Percentiles rank a stretch among this genome's conserved stretches.
Conservation (phyloP, 1,284 basidiomycete species). For the Spongiforma sp. region DNA sequence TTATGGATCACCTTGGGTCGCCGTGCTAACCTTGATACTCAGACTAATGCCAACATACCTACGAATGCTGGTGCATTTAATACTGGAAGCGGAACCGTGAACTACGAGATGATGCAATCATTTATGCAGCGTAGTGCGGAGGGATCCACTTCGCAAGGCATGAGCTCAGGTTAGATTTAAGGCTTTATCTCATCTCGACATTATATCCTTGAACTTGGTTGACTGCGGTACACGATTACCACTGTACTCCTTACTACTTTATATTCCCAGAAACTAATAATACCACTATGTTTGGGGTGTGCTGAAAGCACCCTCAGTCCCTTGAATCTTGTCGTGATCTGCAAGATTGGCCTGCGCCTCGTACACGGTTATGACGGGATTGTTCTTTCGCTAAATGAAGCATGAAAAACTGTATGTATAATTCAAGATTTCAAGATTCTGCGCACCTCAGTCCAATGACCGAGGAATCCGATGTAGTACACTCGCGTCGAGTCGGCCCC, state of each 20-base stretch:
- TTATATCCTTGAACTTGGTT: neutral
- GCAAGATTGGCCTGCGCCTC: constrained; percentile 80
- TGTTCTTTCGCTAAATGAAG: constrained; percentile 58
- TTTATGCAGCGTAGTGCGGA: constrained; percentile 60
- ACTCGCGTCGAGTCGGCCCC: constrained; percentile 72
- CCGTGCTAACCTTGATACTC: neutral
- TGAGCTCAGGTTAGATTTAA: constrained; percentile 19
- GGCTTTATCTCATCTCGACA: neutral
- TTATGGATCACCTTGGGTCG: neutral
- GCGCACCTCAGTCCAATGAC: constrained; percentile 74
- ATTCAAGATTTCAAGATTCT: neutral
- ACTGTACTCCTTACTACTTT: constrained; percentile 19
- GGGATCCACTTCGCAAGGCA: constrained; percentile 35
- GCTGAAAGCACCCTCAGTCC: constrained; percentile 63
- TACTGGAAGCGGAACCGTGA: constrained; percentile 41
- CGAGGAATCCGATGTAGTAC: constrained; percentile 83
- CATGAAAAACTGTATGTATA: constrained; percentile 6
- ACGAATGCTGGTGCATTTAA: constrained; percentile 15
- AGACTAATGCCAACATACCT: constrained; percentile 21
- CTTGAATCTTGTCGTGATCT: constrained; percentile 81
- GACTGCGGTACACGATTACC: neutral
- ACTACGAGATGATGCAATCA: constrained; percentile 63
- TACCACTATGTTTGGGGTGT: constrained; percentile 37
- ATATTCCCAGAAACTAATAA: constrained; percentile 15
- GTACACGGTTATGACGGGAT: constrained; percentile 78